Evolutionary conservation across 2,329 filamentous ascomycete genomes (phyloP).

Genomic region (Sarocladiaceae sp.): DNA sequence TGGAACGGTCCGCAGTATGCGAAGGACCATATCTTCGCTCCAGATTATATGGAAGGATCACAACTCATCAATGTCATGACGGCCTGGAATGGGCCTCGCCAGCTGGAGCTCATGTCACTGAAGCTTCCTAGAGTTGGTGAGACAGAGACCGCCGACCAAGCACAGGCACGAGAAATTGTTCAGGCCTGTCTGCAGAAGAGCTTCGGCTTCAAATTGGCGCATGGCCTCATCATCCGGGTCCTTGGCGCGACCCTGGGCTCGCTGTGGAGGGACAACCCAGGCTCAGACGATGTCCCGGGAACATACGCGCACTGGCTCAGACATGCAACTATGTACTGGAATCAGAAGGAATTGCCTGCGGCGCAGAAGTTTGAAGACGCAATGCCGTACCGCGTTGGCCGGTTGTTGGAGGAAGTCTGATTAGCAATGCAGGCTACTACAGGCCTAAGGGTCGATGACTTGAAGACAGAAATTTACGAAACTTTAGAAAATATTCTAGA

Average conservation of each 20-base stretch:
- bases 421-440: neutral
- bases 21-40: slow-evolving; percentile 39
- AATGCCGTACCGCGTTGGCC: slow-evolving; percentile 33
- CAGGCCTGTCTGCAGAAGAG: slow-evolving; percentile 41
- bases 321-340: slow-evolving; percentile 41
- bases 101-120: slow-evolving; percentile 42
- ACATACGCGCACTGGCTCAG: slow-evolving; percentile 51
- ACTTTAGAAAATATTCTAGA: too few relatives aligned
- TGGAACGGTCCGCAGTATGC: slow-evolving; percentile 51
- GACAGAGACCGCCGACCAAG: slow-evolving; percentile 33
- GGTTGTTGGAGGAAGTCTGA: slow-evolving; percentile 12
- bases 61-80: slow-evolving; percentile 49
- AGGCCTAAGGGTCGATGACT: too few relatives aligned
- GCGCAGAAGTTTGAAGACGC: slow-evolving; percentile 25
- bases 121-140: slow-evolving; percentile 28
- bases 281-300: slow-evolving; percentile 39
- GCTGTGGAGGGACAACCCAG: slow-evolving; percentile 43
- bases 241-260: slow-evolving; percentile 44
- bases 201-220: slow-evolving; percentile 50
- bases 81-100: slow-evolving; percentile 40
- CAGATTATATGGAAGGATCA: slow-evolving; percentile 42
- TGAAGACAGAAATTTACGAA: too few relatives aligned
- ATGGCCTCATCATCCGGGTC: slow-evolving; percentile 45
- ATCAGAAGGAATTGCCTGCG: slow-evolving; percentile 32
- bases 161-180: slow-evolving; percentile 41